Base-by-base conservation (phyloP, 1,284 basidiomycete species). In the Ustilago tritici region DNA sequence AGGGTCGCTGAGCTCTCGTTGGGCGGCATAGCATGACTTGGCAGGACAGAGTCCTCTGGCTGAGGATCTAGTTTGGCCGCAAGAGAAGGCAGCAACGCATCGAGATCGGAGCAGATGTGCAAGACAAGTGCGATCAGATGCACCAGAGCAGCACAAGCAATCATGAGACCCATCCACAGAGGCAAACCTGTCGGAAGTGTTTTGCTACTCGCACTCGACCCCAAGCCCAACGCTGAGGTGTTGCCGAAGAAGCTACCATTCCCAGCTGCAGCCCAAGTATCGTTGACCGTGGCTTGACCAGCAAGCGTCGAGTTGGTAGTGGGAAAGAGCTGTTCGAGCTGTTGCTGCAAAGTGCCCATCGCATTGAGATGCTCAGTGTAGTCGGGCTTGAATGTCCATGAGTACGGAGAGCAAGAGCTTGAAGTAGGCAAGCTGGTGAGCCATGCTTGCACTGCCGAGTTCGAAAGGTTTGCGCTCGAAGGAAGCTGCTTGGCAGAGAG, bases 351-450 rank as follows among this genome's bases (percentile, higher is more conserved):
- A 1, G 12, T 57, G 9, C 54, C 10, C 49, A 73, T 19, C 3
- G 49, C 61, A 28, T 53, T 46, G 3, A 73, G 35, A 14, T 67
- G 61, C 10, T 41, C 52, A 19, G 63, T 34, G 17, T 73, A 73
- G n/a, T 73, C 65, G 3, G 70, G 70, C 11, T 23, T 50, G 3
- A 73, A 23, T 2, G 17, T 57, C 65, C 61, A 73, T 2, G 70
- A 43, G 17, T 64, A 32, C 0, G 70, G 1, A 8, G 65, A 56
- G 34, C 70, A 73, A 15, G 57, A 50, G 19, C 28, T 56, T 15
- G 56, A 35, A 0, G 38, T 58, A 2, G 70, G 61, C 4, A 73
- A 23, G 6, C 34, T 9, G 5, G 32, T 32, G 9, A 73, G 50
- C 70, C 70, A 73, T 7, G 40, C 19, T 28, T 61, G 57, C 0